Evolutionary conservation across 768 basidiomycete genomes (phyloP), one percentile per base, ranked within the genome.

Genomic region (Suillus subalutaceus): DNA sequence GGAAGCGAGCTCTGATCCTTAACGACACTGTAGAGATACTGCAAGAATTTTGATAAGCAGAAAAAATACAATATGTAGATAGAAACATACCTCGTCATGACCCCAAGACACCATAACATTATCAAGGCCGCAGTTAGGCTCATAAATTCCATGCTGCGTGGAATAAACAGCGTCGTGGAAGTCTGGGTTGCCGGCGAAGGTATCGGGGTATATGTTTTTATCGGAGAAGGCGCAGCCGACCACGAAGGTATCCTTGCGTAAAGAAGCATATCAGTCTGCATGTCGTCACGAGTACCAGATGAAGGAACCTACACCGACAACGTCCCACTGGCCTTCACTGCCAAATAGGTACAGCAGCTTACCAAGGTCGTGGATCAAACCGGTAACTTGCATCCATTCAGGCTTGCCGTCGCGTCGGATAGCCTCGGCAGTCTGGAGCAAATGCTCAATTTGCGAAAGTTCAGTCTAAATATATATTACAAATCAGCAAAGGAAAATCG

Each of bases 301-400:
- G 40, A 58, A 59, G 10, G 59, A 53, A 83, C 82, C 72, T 77
- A 91, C 91, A 60, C 94, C 95, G 35, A 97, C 95, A 59, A 96
- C 94, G 68, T 95, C 94, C 95, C 95, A 97, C 79, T 96, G 94
- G 7, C 94, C 94, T 74, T 93, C 83, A 3, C 92, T 91, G 37
- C 89, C 91, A 74, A 94, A 94, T 68, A 96, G 83, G 75, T 89
- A 86, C 16, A 96, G 78, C 6, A 97, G 84, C 75, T 97, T 97
- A 63, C 95, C 95, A 57, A 96, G 86, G 76, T 96, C 94, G 72
- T 96, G 94, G 48, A 95, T 84, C 23, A 96, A 85, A 4, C 94
- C 94, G 38, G 91, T 87, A 64, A 94, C 86, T 80, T 94, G 92
- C 93, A 94, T 94, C 93, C 93, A 94, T 68, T 95, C 93, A 0